These are phyloP conservation scores for Xerophyta viscosa DNA, from an alignment of 106 monocot species.

Conservation along the genomic window DNA sequence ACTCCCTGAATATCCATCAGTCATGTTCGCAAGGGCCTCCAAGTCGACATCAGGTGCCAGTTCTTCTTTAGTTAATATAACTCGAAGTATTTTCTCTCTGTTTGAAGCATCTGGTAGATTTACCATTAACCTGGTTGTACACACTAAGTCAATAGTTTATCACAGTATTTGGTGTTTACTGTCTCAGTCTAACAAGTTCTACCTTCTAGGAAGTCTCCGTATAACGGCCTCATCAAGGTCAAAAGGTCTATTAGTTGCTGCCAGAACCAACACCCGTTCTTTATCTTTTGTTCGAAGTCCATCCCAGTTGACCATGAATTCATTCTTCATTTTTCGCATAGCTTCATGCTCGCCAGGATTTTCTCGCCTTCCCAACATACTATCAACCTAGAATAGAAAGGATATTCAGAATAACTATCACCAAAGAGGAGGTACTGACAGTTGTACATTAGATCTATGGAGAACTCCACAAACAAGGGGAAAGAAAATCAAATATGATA, in stretches of 20 bases:
- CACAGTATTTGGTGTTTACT: too few species aligned
- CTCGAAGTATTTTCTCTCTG: slow-evolving; percentile 81
- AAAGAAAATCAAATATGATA: background rate
- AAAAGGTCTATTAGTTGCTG: slow-evolving; percentile 83
- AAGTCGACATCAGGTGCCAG: slow-evolving; percentile 53
- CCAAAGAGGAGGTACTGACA: background rate
- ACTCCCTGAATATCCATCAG: slow-evolving; percentile 96
- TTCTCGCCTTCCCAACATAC: slow-evolving; percentile 84
- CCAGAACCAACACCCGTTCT: slow-evolving; percentile 82
- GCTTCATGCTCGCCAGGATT: slow-evolving; percentile 91
- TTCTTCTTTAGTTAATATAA: slow-evolving; percentile 86
- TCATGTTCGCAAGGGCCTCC: slow-evolving; percentile 78
- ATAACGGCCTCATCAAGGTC: slow-evolving; percentile 94
- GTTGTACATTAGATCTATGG: too few species aligned
- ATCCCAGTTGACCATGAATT: slow-evolving; percentile 97
- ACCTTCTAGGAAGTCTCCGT: slow-evolving; percentile 81
- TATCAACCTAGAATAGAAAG: slow-evolving; percentile 62
- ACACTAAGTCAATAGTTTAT: too few species aligned
- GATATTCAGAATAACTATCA: slow-evolving; percentile 1
- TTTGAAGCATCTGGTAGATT: slow-evolving; percentile 87
- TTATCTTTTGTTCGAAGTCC: slow-evolving; percentile 80
- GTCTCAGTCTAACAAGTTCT: background rate
- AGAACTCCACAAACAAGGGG: too few species aligned
- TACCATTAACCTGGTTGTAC: slow-evolving; percentile 97
- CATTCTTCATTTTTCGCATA: slow-evolving; percentile 94